Base-by-base conservation (phyloP, 1,284 basidiomycete species). In the Malassezia pachydermatis region DNA sequence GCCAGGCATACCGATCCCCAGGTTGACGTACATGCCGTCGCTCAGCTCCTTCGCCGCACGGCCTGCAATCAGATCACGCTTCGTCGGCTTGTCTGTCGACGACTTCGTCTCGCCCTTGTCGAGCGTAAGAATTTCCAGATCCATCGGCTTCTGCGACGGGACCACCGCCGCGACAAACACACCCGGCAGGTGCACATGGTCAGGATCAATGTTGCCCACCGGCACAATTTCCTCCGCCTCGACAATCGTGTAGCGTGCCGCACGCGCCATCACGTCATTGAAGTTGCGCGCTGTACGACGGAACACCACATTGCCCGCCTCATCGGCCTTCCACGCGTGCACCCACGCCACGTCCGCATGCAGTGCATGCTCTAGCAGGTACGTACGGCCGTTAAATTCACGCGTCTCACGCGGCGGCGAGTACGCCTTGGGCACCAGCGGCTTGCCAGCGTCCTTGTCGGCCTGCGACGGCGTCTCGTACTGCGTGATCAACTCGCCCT, bases 271-370 rank as follows among this genome's bases (percentile, higher is more conserved):
- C 2, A 58, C 57, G 17, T 63, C 60, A 39, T 51, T 54, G 20
- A 68, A 70, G 58, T 70, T 70, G 52, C 58, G 57, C 36, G 67
- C 66, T 13, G 67, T 62, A 39, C 58, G 60, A 16, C 72, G 55
- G 70, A 75, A 75, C 3, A 73, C 54, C 43, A 72, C 72, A 57
- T 75, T 75, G 19, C 75, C 75, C 39, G 70, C 68, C 70, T 88
- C 87, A 69, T 96, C 92, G 11, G 83, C 90, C 75, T 94, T 95
- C 88, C 88, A 94, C 6, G 88, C 92, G 51, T 84, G 79, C 37
- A 98, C 76, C 69, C 96, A 84, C 20, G 89, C 90, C 45, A 88
- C 81, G 72, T 89, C 87, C 22, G 85, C 88, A 33, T 81, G 76
- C 63, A 95, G 82, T 6, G 86, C 82, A 19, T 84, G 81, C 74